A percentile compares a stretch with the other conserved stretches of the same genome.
These are phyloP conservation scores for Lunularia cruciata DNA, from an alignment of 225 moss, liverwort and hornwort genomes.

Conservation along the genomic window DNA sequence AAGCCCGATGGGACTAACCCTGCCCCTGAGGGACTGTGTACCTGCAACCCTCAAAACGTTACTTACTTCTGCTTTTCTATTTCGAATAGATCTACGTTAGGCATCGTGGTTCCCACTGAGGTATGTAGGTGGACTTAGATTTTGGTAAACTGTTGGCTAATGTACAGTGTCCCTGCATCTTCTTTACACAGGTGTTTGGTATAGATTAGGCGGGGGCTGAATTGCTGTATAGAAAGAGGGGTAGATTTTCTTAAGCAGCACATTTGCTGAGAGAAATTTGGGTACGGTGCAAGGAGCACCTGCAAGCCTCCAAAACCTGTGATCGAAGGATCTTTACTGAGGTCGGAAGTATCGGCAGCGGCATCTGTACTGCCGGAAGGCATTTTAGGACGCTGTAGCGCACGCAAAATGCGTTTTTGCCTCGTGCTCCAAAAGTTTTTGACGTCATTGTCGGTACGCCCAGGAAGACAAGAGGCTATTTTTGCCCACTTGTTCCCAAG, in stretches of 20 bases:
- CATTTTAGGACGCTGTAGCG: conserved; percentile 86
- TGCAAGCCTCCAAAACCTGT: conserved; percentile 68
- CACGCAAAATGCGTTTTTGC: conserved; percentile 87
- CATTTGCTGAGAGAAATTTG: neutral
- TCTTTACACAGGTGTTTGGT: too few relatives aligned
- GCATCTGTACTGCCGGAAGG: conserved; percentile 81
- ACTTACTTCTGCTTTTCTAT: too few relatives aligned
- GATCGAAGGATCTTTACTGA: conserved; percentile 72
- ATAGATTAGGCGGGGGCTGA: too few relatives aligned
- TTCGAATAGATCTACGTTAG: too few relatives aligned
- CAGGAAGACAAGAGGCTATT: conserved; percentile 89
- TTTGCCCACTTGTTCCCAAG: conserved; percentile 99
- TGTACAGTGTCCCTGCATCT: too few relatives aligned
- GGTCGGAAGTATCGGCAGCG: conserved; percentile 82
- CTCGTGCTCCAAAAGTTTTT: conserved; percentile 98
- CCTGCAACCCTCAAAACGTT: conserved; percentile 49
- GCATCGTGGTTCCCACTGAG: too few relatives aligned
- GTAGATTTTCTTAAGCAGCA: conserved; percentile 11
- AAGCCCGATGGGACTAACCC: conserved; percentile 57
- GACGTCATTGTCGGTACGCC: conserved; percentile 94
- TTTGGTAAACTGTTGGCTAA: too few relatives aligned
- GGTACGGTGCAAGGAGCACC: conserved; percentile 41
- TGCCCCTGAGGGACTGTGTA: conserved; percentile 68
- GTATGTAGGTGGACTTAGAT: too few relatives aligned
- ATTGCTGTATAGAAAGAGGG: too few relatives aligned